These are phyloP conservation scores for Ensete glaucum DNA, from an alignment of 176 grass and related monocot genomes.

Conservation along the genomic window DNA sequence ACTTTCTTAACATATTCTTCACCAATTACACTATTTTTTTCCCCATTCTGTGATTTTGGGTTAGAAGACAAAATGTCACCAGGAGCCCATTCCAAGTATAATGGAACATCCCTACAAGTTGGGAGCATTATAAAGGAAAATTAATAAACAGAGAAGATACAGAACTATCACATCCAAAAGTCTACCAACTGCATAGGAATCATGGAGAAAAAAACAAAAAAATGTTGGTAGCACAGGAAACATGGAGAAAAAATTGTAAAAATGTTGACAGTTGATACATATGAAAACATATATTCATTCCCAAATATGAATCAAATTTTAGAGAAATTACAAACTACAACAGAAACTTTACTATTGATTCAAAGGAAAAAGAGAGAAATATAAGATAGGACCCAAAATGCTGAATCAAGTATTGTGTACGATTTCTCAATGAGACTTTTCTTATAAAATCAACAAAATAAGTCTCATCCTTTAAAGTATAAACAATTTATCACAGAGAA, in stretches of 20 bases:
- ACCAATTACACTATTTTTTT: slow-evolving; percentile 43
- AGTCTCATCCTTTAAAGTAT: too few species aligned
- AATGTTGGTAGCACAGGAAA: too few species aligned
- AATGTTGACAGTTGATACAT: too few species aligned
- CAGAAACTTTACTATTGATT: not conserved
- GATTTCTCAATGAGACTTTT: not conserved
- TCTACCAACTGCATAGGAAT: too few species aligned
- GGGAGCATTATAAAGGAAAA: slow-evolving; percentile 7
- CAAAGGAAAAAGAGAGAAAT: not conserved
- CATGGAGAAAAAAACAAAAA: too few species aligned
- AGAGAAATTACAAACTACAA: not conserved
- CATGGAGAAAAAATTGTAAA: too few species aligned
- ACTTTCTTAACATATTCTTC: slow-evolving; percentile 70
- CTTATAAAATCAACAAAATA: not conserved
- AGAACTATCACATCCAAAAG: too few species aligned
- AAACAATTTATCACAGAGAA: not conserved
- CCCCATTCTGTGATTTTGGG: slow-evolving; percentile 39
- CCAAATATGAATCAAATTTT: not conserved
- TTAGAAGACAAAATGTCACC: slow-evolving; percentile 65
- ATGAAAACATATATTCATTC: not conserved
- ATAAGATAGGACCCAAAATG: not conserved
- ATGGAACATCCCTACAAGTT: slow-evolving; percentile 64
- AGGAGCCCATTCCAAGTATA: slow-evolving; percentile 95
- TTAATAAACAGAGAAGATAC: not conserved
- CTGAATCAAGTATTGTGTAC: not conserved